Conservation (phyloP, 768 basidiomycete species). For the Xanthoconium stramineum region DNA sequence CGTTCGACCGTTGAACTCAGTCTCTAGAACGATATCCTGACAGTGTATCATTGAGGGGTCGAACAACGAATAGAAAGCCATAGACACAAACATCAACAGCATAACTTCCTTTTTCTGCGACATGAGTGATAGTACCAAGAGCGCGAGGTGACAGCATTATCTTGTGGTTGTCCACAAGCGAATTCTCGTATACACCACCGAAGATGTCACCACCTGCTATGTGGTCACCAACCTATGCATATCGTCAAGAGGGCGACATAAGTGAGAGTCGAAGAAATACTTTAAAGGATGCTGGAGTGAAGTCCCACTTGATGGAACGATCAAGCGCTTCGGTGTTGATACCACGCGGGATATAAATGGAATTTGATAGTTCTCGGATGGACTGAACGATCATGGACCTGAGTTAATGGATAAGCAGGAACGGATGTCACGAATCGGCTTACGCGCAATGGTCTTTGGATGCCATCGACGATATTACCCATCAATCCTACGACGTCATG, state of each 20-base stretch:
- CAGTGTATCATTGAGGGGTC: neutral
- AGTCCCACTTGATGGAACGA: constrained; percentile 90
- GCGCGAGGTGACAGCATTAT: constrained; percentile 94
- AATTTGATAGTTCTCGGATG: constrained; percentile 95
- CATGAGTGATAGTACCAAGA: constrained; percentile 89
- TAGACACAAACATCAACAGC: constrained; percentile 68
- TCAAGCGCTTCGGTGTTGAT: constrained; percentile 97
- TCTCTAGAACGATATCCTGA: constrained; percentile 93
- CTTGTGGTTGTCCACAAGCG: constrained; percentile 93
- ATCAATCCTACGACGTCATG: constrained; percentile 67
- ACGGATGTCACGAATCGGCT: constrained; percentile 25
- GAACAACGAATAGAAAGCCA: neutral
- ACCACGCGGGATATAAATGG: constrained; percentile 99
- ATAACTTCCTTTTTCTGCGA: constrained; percentile 94
- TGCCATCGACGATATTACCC: constrained; percentile 99
- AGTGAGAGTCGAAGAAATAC: constrained; percentile 33
- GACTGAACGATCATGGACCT: constrained; percentile 40
- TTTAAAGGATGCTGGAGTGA: constrained; percentile 78
- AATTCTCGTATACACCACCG: constrained; percentile 95
- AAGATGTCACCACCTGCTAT: constrained; percentile 97
- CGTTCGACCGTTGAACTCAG: constrained; percentile 94
- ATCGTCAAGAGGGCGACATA: constrained; percentile 7
- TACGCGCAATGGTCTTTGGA: constrained; percentile 88
- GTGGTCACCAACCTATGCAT: constrained; percentile 84
- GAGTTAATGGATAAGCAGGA: constrained; percentile 1